A percentile compares a stretch with the other conserved stretches of the same genome.
phyloP scores from a whole-genome alignment of 352 stramenopile genomes.

The Pythium monospermum region DNA sequence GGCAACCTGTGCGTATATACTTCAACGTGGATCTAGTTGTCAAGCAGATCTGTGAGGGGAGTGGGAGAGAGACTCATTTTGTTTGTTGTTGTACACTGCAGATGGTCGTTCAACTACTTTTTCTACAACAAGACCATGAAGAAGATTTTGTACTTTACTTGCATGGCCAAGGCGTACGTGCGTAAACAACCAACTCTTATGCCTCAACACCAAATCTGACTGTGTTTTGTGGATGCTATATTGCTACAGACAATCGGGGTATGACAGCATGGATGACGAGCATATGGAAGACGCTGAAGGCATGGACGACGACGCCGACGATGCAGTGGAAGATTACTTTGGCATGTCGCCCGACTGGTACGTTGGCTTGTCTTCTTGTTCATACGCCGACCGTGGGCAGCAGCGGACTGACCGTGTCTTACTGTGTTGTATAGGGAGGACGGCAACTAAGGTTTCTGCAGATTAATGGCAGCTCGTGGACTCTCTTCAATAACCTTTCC shows the following conservation, averaged over 20 bases:
- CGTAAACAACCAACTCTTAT: neutral
- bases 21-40: neutral
- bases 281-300: conserved; percentile 63
- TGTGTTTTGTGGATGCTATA: conserved; percentile 7
- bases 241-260: conserved; percentile 37
- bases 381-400: too few species aligned
- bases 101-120: conserved; percentile 95
- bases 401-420: neutral
- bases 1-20: conserved; percentile 68
- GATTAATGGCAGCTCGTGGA: too few species aligned
- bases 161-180: conserved; percentile 84
- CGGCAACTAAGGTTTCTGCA: conserved; percentile 16
- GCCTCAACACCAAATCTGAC: neutral
- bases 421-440: conserved; percentile 12
- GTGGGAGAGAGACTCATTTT: too few species aligned
- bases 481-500: too few species aligned
- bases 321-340: conserved; percentile 81
- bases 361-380: conserved; percentile 5
- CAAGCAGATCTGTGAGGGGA: too few species aligned
- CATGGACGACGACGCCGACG: conserved; percentile 73
- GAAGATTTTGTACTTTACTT: conserved; percentile 93
- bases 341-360: conserved; percentile 85
- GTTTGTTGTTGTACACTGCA: too few species aligned
- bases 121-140: conserved; percentile 93
- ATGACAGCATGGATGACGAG: conserved; percentile 71